Evolutionary conservation across 257 asterid species (phyloP), one percentile per base, ranked within the genome.

Genomic region (Haberlea rhodopensis): DNA sequence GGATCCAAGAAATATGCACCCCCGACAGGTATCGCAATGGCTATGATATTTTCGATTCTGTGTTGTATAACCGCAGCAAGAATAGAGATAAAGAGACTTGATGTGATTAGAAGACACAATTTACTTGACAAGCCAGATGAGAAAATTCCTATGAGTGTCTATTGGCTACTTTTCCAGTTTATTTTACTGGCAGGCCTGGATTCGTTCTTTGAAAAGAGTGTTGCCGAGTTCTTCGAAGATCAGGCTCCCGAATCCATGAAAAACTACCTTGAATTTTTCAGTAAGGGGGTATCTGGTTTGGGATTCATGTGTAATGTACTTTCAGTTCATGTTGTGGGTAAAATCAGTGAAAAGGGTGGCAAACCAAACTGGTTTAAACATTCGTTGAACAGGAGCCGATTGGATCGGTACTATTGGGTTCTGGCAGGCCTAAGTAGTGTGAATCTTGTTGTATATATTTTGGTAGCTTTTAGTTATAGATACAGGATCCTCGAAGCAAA

Each of bases 341-440:
- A 48, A 25, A 26, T 77, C 3, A 80, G 79, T 57, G 61, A 62
- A 54, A 62, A 9, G 1, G 70, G 76, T 4, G 76, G 75, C 6
- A 62, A 18, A 6, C 28, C 10, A 24, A 84, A 63, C 61, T 84
- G 89, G 95, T 82, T 84, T 16, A 73, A 81, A 65, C 7, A 23
- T 23, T 68, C 82, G 3, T 65, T 87, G 73, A 80, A 77, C 15
- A 26, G 13, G 76, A 84, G 91, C 26, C 80, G 85, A 3, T 28
- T 84, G 66, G 91, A 87, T 45, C 60, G 74, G 62, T 84, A 80
- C 64, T 87, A 78, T n/a, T 82, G 86, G 89, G 63, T 73, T 8
- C 66, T 84, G 65, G 87, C 85, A 0, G 77, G 18, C 9, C 40
- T 86, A 18, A 74, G 84, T 53, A 46, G 63, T 7, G 80, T 29